Evolutionary conservation across 2,329 filamentous ascomycete genomes (phyloP).

Genomic region (Polytolypa hystricis): DNA sequence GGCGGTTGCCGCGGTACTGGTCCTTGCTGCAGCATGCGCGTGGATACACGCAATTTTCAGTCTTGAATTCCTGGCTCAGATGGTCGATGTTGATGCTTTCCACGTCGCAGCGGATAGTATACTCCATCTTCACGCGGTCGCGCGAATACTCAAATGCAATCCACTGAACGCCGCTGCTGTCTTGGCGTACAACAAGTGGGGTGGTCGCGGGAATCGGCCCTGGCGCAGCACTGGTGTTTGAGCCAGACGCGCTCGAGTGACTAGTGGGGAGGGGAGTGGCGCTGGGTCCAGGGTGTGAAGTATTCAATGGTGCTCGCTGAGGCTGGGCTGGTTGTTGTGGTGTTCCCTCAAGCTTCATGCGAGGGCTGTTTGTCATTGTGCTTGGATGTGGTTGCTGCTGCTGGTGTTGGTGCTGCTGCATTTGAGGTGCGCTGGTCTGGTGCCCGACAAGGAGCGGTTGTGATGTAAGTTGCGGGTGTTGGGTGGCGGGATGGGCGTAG

Average conservation of each 20-base stretch:
- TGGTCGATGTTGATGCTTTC: constrained; percentile 90
- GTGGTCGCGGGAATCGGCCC: constrained; percentile 96
- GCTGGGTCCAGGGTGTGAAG: constrained; percentile 37
- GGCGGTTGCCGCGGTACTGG: constrained; percentile 86
- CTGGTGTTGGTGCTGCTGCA: constrained; percentile 29
- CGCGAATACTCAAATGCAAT: constrained; percentile 97
- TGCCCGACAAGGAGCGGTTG: constrained; percentile 45
- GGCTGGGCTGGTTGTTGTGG: constrained; percentile 26
- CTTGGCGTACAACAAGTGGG: constrained; percentile 83
- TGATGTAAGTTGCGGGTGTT: constrained; percentile 46
- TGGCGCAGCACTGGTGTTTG: constrained; percentile 80
- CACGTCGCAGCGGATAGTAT: constrained; percentile 95
- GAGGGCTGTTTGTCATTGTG: constrained; percentile 54
- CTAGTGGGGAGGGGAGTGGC: constrained; percentile 29
- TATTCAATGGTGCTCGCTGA: constrained; percentile 26
- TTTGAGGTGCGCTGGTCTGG: constrained; percentile 25
- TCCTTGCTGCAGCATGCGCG: constrained; percentile 91
- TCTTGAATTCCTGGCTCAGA: constrained; percentile 81
- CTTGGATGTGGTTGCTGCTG: constrained; percentile 46
- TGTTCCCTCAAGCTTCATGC: constrained; percentile 36
- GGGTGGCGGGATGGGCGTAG: constrained; percentile 45
- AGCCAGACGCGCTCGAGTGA: constrained; percentile 34
- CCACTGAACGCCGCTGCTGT: constrained; percentile 96
- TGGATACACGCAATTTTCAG: constrained; percentile 96
- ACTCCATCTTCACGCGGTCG: constrained; percentile 98